Percentiles rank a stretch among this genome's conserved stretches.
These are phyloP conservation scores for Leucosporidium yakuticum DNA, from an alignment of 768 basidiomycete species.

Conservation along the genomic window DNA sequence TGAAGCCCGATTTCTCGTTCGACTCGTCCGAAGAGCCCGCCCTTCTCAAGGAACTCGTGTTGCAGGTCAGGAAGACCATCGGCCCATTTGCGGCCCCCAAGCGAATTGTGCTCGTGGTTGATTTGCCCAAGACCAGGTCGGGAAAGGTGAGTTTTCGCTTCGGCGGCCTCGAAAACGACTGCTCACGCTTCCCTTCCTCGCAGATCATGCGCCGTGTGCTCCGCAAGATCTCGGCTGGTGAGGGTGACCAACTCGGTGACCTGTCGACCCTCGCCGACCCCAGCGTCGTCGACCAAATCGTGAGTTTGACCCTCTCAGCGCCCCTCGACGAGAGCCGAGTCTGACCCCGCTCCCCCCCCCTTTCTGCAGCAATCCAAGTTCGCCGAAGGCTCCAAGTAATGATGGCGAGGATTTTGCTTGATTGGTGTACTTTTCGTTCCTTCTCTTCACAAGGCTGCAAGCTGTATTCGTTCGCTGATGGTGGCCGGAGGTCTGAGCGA, in stretches of 20 bases:
- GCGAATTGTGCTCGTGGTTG: constrained; percentile 56
- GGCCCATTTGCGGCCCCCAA: constrained; percentile 97
- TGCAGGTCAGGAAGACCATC: constrained; percentile 95
- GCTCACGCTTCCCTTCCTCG: neutral
- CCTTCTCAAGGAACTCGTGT: constrained; percentile 76
- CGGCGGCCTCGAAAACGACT: no score
- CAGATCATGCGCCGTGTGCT: constrained; percentile 91
- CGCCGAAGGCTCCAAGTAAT: neutral
- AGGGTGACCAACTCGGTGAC: constrained; percentile 92
- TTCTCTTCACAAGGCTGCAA: neutral
- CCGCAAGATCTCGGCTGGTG: constrained; percentile 91
- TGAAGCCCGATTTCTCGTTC: constrained; percentile 86
- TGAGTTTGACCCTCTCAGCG: neutral
- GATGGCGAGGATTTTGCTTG: no score
- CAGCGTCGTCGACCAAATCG: constrained; percentile 69
- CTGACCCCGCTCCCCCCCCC: neutral
- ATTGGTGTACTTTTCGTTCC: no score
- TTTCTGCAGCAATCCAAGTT: neutral
- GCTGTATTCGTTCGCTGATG: no score
- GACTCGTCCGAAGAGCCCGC: constrained; percentile 62
- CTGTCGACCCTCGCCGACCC: constrained; percentile 90
- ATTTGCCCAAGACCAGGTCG: constrained; percentile 88
- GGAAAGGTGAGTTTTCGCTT: constrained; percentile 58
- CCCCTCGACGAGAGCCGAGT: neutral
- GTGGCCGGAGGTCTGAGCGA: no score